These are phyloP conservation scores for Penicillium diatomitis DNA, from an alignment of 495 filamentous ascomycete genomes.

Conservation along the genomic window DNA sequence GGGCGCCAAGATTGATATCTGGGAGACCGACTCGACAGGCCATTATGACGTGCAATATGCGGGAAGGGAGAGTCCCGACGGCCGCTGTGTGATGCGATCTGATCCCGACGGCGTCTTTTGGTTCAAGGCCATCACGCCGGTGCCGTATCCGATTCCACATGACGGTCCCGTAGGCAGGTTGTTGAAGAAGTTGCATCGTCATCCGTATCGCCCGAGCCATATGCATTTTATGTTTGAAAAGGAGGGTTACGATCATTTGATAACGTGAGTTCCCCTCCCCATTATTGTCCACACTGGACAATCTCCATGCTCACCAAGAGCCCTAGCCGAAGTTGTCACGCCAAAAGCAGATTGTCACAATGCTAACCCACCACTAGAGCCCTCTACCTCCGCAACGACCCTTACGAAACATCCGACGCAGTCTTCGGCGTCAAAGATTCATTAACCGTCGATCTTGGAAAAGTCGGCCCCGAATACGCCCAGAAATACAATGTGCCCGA, in stretches of 20 bases:
- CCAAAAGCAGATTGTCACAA: neutral
- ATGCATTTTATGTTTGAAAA: constrained; percentile 96
- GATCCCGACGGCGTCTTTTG: constrained; percentile 68
- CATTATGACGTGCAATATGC: constrained; percentile 86
- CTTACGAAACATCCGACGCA: constrained; percentile 83
- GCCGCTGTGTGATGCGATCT: constrained; percentile 67
- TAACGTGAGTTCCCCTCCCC: constrained; percentile 54
- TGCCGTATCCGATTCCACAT: constrained; percentile 81
- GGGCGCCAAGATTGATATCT: constrained; percentile 77
- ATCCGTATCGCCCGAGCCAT: constrained; percentile 77
- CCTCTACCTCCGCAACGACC: constrained; percentile 74
- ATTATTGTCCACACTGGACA: neutral
- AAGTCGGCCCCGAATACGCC: constrained; percentile 51
- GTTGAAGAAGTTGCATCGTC: constrained; percentile 58
- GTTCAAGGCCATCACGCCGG: constrained; percentile 81
- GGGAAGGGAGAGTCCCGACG: constrained; percentile 61
- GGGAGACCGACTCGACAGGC: constrained; percentile 84
- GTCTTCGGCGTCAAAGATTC: constrained; percentile 91
- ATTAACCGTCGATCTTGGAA: constrained; percentile 62
- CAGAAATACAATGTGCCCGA: constrained; percentile 47
- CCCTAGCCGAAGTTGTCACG: neutral
- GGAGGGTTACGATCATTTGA: constrained; percentile 70
- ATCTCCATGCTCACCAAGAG: neutral
- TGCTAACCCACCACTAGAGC: constrained; percentile 36
- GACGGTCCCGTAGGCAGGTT: constrained; percentile 84